Conservation (phyloP, 352 stramenopile genomes). For the Phytophthora citrophthora region DNA sequence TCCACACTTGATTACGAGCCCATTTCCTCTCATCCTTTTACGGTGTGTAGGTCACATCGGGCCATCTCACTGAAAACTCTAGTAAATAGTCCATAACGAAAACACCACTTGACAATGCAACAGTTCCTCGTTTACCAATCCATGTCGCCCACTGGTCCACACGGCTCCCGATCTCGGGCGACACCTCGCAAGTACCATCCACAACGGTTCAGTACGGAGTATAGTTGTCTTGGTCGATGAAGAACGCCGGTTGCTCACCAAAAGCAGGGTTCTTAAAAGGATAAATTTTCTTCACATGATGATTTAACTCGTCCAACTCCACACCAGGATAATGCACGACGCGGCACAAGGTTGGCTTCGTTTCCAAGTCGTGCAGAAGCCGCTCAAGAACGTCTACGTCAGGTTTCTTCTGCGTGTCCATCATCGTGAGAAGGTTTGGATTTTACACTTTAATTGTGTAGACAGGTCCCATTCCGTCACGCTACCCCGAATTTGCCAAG, state of each 20-base stretch:
- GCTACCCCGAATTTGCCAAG: too few relatives aligned
- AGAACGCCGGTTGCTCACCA: slow-evolving; percentile 28
- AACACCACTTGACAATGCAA: slow-evolving; percentile 4
- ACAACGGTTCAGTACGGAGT: slow-evolving; percentile 18
- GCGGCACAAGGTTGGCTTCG: slow-evolving; percentile 29
- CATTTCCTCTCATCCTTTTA: slow-evolving; percentile 1
- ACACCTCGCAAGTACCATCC: slow-evolving; percentile 21
- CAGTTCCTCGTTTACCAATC: slow-evolving; percentile 9
- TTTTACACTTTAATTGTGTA: too few relatives aligned
- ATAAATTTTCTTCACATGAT: slow-evolving; percentile 19
- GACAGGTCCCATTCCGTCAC: too few relatives aligned
- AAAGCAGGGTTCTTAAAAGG: slow-evolving; percentile 26
- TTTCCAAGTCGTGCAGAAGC: slow-evolving; percentile 34
- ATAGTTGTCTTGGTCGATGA: slow-evolving; percentile 34
- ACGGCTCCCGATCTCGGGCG: not conserved
- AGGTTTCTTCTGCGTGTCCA: slow-evolving; percentile 10
- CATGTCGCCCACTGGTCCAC: slow-evolving; percentile 1
- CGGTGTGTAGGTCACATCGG: slow-evolving; percentile 8
- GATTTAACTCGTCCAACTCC: slow-evolving; percentile 26
- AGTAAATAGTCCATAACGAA: slow-evolving; percentile 6
- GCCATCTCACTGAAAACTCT: slow-evolving; percentile 5
- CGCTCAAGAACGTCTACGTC: slow-evolving; percentile 18
- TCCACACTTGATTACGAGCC: slow-evolving; percentile 13
- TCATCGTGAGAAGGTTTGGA: not conserved
- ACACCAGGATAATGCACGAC: slow-evolving; percentile 15